Percentiles rank a stretch among this genome's conserved stretches.
Evolutionary conservation across 352 stramenopile genomes (phyloP).

Genomic region (Phytophthora capsici): DNA sequence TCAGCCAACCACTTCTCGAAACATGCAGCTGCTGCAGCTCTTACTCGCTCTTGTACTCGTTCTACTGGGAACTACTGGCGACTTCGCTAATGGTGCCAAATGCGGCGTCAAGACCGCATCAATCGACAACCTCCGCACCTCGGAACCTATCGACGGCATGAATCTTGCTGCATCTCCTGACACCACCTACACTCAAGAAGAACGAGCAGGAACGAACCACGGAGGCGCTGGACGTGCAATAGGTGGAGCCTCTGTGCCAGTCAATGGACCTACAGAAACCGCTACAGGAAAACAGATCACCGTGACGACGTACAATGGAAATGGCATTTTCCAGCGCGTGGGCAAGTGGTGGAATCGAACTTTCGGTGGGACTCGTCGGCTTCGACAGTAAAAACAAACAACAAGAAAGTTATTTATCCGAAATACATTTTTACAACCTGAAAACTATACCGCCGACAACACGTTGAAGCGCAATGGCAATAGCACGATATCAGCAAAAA

Average conservation of each 20-base stretch:
- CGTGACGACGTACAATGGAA: constrained; percentile 12
- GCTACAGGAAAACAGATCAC: not conserved
- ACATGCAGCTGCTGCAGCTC: constrained; percentile 10
- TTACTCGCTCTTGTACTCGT: constrained; percentile 11
- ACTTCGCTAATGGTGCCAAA: constrained; percentile 2
- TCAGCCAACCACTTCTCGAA: not conserved
- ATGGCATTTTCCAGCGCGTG: constrained; percentile 13
- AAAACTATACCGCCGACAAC: not conserved
- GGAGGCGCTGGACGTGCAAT: not conserved
- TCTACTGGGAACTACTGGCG: not conserved
- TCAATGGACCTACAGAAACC: not conserved
- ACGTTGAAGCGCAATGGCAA: not conserved
- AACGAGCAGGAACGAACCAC: constrained; percentile 1
- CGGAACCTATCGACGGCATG: not conserved
- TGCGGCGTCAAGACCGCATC: constrained; percentile 10
- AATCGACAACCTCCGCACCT: not conserved
- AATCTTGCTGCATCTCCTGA: not conserved
- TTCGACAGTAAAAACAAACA: constrained; percentile 2
- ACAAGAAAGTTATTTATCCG: not conserved
- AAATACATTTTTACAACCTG: not conserved
- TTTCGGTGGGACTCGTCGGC: constrained; percentile 6
- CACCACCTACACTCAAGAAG: not conserved
- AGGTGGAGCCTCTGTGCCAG: constrained; percentile 1
- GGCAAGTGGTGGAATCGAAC: constrained; percentile 12
- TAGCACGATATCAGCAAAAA: too few relatives aligned